phyloP scores from a whole-genome alignment of 441 rosid species.

The Flueggea neowawraea region DNA sequence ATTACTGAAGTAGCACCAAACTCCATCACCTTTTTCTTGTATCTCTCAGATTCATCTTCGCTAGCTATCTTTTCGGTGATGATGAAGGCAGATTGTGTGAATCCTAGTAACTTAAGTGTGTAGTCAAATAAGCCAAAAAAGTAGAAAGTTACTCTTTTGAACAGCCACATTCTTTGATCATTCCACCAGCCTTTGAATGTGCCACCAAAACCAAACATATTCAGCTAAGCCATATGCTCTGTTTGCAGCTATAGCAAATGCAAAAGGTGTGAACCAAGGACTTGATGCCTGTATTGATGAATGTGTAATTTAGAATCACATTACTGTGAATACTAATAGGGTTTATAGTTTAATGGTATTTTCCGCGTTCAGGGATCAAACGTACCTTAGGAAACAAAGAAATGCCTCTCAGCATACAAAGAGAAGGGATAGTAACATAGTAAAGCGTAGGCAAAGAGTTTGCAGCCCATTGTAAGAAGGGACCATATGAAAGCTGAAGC shows the following conservation, averaged over 20 bases:
- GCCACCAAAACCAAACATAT: conserved; percentile 22
- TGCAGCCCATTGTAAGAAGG: conserved; percentile 19
- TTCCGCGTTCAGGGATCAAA: too few species aligned
- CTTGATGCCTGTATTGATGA: conserved; percentile 21
- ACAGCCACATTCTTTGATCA: conserved; percentile 32
- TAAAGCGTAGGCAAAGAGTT: conserved; percentile 18
- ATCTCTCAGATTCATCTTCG: conserved; percentile 22
- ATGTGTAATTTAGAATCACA: too few species aligned
- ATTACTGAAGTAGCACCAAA: conserved; percentile 31
- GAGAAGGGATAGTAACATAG: conserved; percentile 25
- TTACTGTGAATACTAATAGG: too few species aligned
- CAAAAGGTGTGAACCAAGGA: conserved; percentile 27
- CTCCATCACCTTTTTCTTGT: conserved; percentile 31
- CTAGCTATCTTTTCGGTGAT: conserved; percentile 28
- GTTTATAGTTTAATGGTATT: too few species aligned
- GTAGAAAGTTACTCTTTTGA: conserved; percentile 29
- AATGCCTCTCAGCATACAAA: conserved; percentile 17
- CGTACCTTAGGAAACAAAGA: conserved; percentile 30
- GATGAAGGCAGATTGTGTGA: conserved; percentile 20
- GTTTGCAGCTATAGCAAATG: conserved; percentile 17
- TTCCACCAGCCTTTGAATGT: conserved; percentile 34
- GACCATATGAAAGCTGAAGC: conserved; percentile 18
- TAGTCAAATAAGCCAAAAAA: conserved; percentile 22
- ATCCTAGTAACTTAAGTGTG: conserved; percentile 23
- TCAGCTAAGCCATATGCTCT: conserved; percentile 17